A percentile compares a stretch with the other conserved stretches of the same genome.
These are phyloP conservation scores for Claviceps sp. DNA, from an alignment of 2,329 filamentous ascomycete species.

Conservation along the genomic window DNA sequence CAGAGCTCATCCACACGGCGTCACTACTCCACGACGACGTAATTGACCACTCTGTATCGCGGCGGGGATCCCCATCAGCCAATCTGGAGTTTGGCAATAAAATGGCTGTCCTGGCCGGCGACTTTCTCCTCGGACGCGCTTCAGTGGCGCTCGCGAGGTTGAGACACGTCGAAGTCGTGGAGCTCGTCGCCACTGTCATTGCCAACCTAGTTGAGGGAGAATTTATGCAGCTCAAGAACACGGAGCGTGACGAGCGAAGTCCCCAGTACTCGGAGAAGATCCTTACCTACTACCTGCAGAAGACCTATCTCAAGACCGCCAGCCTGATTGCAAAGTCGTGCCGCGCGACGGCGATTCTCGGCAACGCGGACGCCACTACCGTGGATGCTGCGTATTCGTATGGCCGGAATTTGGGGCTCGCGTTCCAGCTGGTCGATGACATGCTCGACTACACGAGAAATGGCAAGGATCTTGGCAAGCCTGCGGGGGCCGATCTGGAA, in stretches of 20 bases:
- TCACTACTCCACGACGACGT: slow-evolving; percentile 97
- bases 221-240: slow-evolving; percentile 99
- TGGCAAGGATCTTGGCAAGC: slow-evolving; percentile 79
- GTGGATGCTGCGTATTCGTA: slow-evolving; percentile 88
- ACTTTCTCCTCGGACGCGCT: slow-evolving; percentile 84
- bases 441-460: slow-evolving; percentile 93
- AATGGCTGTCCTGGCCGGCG: slow-evolving; percentile 96
- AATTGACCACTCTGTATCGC: slow-evolving; percentile 79
- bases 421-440: slow-evolving; percentile 95
- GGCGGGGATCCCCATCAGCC: slow-evolving; percentile 73
- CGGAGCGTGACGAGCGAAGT: slow-evolving; percentile 70
- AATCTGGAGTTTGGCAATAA: slow-evolving; percentile 98
- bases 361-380: slow-evolving; percentile 60
- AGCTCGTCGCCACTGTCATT: slow-evolving; percentile 89
- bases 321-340: slow-evolving; percentile 94
- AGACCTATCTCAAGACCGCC: slow-evolving; percentile 95
- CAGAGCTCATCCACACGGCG: slow-evolving; percentile 92
- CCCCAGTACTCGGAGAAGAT: slow-evolving; percentile 81
- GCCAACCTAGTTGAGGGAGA: slow-evolving; percentile 96
- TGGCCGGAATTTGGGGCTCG: slow-evolving; percentile 83
- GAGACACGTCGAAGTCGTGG: slow-evolving; percentile 85
- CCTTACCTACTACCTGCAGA: slow-evolving; percentile 87
- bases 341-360: slow-evolving; percentile 75
- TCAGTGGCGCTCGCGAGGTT: slow-evolving; percentile 86
- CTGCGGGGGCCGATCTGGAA: slow-evolving; percentile 85